Evolutionary conservation across 2,329 filamentous ascomycete species (phyloP), one percentile per base, ranked within the genome.

Genomic region (Fusarium anthophilum): DNA sequence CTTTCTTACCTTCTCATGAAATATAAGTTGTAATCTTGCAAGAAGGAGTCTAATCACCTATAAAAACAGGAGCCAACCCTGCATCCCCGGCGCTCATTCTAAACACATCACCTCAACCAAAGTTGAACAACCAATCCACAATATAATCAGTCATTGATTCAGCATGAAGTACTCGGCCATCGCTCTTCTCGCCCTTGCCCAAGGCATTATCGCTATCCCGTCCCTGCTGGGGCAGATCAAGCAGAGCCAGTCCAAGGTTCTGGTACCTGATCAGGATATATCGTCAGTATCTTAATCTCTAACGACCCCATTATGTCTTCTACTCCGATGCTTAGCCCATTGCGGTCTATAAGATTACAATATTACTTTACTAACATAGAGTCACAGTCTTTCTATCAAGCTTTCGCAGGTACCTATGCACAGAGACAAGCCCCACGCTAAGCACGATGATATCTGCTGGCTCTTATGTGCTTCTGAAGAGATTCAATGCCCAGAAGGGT

Each of bases 91-190:
- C 7, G 5, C 20, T 5, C 12, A 17, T 15, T 8, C 8, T 9
- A 8, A 45, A 9, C 1, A 2, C 9, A 28, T 13, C 8, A 1
- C 22, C 10, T 22, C 2, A 2, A 17, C 8, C 15, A 26, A 9
- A 11, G 22, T 5, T 12, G 2, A 37, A 20, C 4, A 10, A 2
- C 4, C 24, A 9, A 4, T 15, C 8, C 4, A 4, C 3, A 10
- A 12, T 2, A n/a, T n/a, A 2, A 5, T 11, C 20, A n/a, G 4
- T 6, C 22, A 8, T 24, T 20, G 3, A 4, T 3, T 7, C 41
- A 58, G 5, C 26, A 71, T 71, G 69, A 67, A 71, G 51, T 54
- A 37, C 20, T 58, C 62, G 2, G 35, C 32, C 14, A 14, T 45
- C 5, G 18, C 61, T 22, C 3, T 71, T n/a, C 10, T 67, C 6